These are phyloP conservation scores for Castanospermum australe DNA, from an alignment of 306 rosid genomes.

Conservation along the genomic window DNA sequence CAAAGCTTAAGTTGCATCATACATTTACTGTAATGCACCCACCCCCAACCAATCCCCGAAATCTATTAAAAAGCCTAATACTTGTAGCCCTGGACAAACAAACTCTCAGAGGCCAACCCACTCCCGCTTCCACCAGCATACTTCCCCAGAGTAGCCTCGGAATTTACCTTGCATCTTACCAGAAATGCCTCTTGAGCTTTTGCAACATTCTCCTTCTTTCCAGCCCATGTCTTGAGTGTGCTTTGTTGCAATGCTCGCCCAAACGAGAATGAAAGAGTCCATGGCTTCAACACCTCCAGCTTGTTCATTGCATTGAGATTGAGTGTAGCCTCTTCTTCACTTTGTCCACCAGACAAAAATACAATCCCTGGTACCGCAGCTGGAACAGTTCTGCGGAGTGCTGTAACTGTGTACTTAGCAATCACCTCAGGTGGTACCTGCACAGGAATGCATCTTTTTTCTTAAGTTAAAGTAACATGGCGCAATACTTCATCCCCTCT, in stretches of 20 bases:
- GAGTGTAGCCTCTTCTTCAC: conserved; percentile 82
- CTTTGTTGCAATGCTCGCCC: conserved; percentile 88
- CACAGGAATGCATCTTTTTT: neutral
- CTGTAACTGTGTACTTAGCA: conserved; percentile 72
- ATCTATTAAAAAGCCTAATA: conserved; percentile 43
- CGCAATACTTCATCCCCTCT: neutral
- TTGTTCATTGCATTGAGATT: conserved; percentile 83
- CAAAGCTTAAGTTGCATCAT: conserved; percentile 30
- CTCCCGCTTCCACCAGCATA: conserved; percentile 48
- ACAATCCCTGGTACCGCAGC: conserved; percentile 85
- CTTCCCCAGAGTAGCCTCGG: conserved; percentile 79
- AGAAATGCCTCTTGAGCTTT: conserved; percentile 77
- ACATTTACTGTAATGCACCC: conserved; percentile 18
- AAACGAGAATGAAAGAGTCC: conserved; percentile 93
- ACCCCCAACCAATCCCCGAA: neutral
- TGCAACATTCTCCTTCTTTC: conserved; percentile 74
- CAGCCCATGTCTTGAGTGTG: conserved; percentile 88
- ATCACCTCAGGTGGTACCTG: conserved; percentile 75
- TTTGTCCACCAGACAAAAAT: conserved; percentile 90
- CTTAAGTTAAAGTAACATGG: neutral
- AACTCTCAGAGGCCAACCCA: conserved; percentile 71
- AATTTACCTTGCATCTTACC: conserved; percentile 79
- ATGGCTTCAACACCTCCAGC: conserved; percentile 74
- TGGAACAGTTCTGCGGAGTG: conserved; percentile 82
- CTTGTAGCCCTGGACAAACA: conserved; percentile 65